phyloP scores from a whole-genome alignment of 2,329 filamentous ascomycete species.

The Cytospora mali region DNA sequence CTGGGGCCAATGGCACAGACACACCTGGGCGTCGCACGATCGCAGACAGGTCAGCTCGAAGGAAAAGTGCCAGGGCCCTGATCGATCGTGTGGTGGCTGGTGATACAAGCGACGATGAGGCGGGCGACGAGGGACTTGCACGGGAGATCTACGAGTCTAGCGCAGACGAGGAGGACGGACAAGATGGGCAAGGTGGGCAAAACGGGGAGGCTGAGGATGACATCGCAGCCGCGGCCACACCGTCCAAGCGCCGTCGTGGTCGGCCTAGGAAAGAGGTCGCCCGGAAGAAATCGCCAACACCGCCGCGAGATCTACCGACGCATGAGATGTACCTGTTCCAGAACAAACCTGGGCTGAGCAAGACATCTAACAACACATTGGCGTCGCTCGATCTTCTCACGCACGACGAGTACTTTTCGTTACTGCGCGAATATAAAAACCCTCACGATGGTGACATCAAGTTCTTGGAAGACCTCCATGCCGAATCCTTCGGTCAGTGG shows the following conservation, averaged over 20 bases:
- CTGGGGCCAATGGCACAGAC: conserved; percentile 39
- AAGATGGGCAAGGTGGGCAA: conserved; percentile 23
- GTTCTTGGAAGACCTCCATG: conserved; percentile 74
- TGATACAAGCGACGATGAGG: conserved; percentile 69
- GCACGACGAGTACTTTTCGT: conserved; percentile 87
- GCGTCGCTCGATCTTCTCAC: conserved; percentile 75
- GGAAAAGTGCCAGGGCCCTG: conserved; percentile 78
- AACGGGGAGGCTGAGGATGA: conserved; percentile 32
- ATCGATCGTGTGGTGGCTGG: conserved; percentile 71
- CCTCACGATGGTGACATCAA: conserved; percentile 70
- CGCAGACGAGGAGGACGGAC: conserved; percentile 37
- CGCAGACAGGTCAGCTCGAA: conserved; percentile 81
- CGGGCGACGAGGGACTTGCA: conserved; percentile 68
- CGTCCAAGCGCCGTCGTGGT: conserved; percentile 52
- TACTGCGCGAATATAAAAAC: conserved; percentile 66
- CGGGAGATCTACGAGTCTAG: conserved; percentile 67
- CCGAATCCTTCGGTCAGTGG: conserved; percentile 88
- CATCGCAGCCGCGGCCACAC: conserved; percentile 40
- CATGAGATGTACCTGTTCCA: conserved; percentile 95
- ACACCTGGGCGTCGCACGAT: conserved; percentile 70
- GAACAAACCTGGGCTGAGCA: conserved; percentile 77
- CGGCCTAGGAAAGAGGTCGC: conserved; percentile 45
- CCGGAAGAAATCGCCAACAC: conserved; percentile 72
- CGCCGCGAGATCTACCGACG: conserved; percentile 77
- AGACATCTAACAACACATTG: conserved; percentile 86